Evolutionary conservation across 805 yeast genomes (phyloP).

Genomic region (Blastobotrys chiropterorum): DNA sequence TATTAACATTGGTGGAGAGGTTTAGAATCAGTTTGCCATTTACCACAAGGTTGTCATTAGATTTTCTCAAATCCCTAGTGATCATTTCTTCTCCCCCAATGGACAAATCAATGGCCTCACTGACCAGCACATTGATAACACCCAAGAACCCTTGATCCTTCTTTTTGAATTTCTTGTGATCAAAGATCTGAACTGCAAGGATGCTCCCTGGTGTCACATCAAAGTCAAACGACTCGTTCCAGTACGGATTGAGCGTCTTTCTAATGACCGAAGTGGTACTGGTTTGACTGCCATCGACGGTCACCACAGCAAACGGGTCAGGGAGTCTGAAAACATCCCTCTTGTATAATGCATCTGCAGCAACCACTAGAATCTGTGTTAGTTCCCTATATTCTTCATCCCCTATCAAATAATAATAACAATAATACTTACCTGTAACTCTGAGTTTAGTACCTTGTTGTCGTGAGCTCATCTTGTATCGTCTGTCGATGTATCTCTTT

Average conservation of each 20-base stretch:
- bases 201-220: constrained; percentile 72
- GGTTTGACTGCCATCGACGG: constrained; percentile 97
- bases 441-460: neutral
- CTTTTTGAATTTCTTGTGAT: constrained; percentile 94
- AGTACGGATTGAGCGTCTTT: constrained; percentile 91
- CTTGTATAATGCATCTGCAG: constrained; percentile 92
- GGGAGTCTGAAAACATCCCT: constrained; percentile 93
- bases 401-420: neutral
- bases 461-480: neutral
- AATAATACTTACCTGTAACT: neutral
- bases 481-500: neutral
- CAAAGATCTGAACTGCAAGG: constrained; percentile 89
- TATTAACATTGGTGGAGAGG: constrained; percentile 30
- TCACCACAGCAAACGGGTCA: constrained; percentile 95
- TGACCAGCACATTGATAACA: constrained; percentile 84
- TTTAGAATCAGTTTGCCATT: constrained; percentile 79
- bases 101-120: constrained; percentile 69
- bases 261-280: constrained; percentile 91
- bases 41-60: constrained; percentile 89
- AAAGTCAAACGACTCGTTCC: constrained; percentile 90
- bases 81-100: constrained; percentile 61
- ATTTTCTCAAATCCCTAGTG: constrained; percentile 84
- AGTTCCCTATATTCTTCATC: neutral
- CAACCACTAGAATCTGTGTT: constrained; percentile 48
- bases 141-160: constrained; percentile 98